These are phyloP conservation scores for Eucalyptus erythrocorys DNA, from an alignment of 345 rosid genomes.

Conservation along the genomic window DNA sequence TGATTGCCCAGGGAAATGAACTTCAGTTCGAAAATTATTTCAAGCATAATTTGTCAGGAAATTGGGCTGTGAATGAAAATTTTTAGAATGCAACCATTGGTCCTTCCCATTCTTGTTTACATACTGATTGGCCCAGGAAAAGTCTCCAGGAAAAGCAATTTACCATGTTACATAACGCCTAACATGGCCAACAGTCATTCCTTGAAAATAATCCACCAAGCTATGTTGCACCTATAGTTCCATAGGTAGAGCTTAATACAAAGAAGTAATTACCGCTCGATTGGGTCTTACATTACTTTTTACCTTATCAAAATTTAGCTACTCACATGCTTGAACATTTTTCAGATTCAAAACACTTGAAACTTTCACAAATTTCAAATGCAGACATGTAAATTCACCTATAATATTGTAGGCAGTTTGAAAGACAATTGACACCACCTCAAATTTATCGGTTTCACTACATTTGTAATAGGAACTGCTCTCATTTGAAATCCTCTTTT, in stretches of 20 bases:
- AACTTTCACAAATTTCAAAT: background rate
- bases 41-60: background rate
- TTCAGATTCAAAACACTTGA: no score
- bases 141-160: background rate
- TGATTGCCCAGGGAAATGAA: background rate
- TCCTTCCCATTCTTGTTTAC: background rate
- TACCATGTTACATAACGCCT: background rate
- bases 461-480: background rate
- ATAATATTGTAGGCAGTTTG: background rate
- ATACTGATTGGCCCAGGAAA: background rate
- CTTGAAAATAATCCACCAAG: background rate
- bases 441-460: slow-evolving; percentile 5
- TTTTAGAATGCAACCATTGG: background rate
- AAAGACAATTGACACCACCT: background rate
- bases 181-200: background rate
- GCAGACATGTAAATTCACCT: background rate
- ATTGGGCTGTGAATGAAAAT: background rate
- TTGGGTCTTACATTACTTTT: background rate
- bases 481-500: background rate
- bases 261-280: background rate
- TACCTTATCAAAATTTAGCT: background rate
- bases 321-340: background rate
- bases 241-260: background rate
- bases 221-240: background rate
- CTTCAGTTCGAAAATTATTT: background rate